Evolutionary conservation across 2,329 filamentous ascomycete species (phyloP), one percentile per base, ranked within the genome.

Genomic region (Colletotrichum nymphaeae): DNA sequence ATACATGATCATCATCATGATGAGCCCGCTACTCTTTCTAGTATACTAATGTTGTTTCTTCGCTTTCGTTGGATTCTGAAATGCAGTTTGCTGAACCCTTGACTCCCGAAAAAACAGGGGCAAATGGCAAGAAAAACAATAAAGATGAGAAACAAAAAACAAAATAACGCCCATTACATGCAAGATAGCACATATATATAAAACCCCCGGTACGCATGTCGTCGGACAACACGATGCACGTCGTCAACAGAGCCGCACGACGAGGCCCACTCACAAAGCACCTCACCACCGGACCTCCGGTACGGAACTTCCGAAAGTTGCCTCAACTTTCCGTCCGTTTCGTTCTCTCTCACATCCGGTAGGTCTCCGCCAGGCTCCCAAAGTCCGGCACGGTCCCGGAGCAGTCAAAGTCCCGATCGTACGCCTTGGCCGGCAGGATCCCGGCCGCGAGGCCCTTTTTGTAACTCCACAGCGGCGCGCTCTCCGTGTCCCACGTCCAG

Each of bases 401-500:
- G 81, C 94, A 96, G 78, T 91, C 90, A 78, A 94, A 96, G n/a
- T 87, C 85, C 42, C 91, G 88, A 26, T 90, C 84, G 80, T 93
- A 95, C 1, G 94, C 93, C 84, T 94, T 93, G 52, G 85, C 81
- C 2, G 97, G 97, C 84, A 99, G 82, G 60, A 96, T 94, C 0
- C 94, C 94, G 1, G 93, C 93, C 65, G 88, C 88, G 75, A 95
- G 86, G 0, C 95, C 95, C 75, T 91, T 87, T 83, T 95, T 92
- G 86, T 97, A 98, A 81, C 95, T 98, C 97, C 97, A 99, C 84
- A 98, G 95, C 73, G 92, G 87, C 62, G 93, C 92, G 76, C 84
- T 88, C 86, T 98, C 96, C 35, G 96, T 98, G 84, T 95, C 91
- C 96, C 97, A 97, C 42, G 95, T 98, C 97, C 97, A 99, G 84